phyloP scores from a whole-genome alignment of 2,329 filamentous ascomycete species.

The Cladosporium velox region DNA sequence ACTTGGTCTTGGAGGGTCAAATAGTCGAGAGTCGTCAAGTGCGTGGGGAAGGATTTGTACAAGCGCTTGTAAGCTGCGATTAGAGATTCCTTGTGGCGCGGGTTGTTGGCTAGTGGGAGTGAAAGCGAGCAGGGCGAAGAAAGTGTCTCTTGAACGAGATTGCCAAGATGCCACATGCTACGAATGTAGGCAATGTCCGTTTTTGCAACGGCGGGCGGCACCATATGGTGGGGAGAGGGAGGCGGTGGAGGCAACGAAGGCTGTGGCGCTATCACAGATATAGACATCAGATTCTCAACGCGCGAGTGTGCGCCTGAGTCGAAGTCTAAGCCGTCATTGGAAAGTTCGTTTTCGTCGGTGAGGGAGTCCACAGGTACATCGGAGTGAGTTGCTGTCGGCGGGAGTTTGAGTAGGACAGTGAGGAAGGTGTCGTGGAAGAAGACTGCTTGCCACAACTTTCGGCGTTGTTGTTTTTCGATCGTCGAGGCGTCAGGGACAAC shows the following conservation, averaged over 20 bases:
- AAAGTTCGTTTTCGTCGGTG: conserved; percentile 61
- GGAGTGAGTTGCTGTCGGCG: conserved; percentile 75
- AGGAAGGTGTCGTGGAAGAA: conserved; percentile 80
- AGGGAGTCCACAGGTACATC: conserved; percentile 77
- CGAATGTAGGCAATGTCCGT: conserved; percentile 60
- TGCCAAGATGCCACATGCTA: conserved; percentile 76
- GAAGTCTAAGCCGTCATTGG: conserved; percentile 58
- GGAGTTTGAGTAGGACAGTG: conserved; percentile 74
- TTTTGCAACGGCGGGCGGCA: conserved; percentile 36
- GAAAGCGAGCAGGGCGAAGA: conserved; percentile 74
- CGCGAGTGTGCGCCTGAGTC: conserved; percentile 50
- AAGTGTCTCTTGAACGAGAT: conserved; percentile 74
- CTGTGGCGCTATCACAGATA: conserved; percentile 50
- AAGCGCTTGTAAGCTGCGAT: conserved; percentile 70
- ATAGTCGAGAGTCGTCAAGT: conserved; percentile 69
- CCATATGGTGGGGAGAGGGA: conserved; percentile 38
- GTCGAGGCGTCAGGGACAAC: conserved; percentile 64
- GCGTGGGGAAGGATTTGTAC: conserved; percentile 70
- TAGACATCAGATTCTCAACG: conserved; percentile 55
- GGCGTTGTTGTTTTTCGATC: conserved; percentile 75
- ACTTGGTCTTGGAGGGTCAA: conserved; percentile 61
- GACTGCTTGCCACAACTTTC: conserved; percentile 81
- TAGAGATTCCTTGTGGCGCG: conserved; percentile 68
- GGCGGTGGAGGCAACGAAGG: conserved; percentile 36
- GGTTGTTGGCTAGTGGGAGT: conserved; percentile 68